Base-by-base conservation (phyloP, 768 basidiomycete species). In the Collybia nuda region DNA sequence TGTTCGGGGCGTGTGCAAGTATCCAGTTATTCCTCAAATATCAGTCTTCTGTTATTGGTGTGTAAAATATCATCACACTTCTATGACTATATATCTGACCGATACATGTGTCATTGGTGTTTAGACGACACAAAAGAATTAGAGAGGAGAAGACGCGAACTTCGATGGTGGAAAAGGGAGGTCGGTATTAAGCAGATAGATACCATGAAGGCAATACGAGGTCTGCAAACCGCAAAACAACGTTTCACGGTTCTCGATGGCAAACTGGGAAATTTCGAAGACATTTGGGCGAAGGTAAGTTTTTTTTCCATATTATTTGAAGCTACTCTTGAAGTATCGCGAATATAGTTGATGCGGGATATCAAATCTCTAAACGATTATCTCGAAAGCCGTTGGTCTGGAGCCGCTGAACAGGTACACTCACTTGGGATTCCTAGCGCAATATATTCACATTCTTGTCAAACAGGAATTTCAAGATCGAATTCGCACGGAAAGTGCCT, bases 231-330 rank as follows among this genome's bases (percentile, higher is more conserved):
- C 21, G 36, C 38, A 19, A 37, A 22, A 22, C 38, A 21, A 8
- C 35, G 37, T 21, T 46, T 46, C 35, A 18, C 11, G 12, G 21
- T 18, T 37, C 29, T 46, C 6, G 29, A 23, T 12, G 19, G 44
- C 5, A 45, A 36, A 24, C 29, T 46, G 14, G 45, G 45, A 15
- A 35, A 46, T 22, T 46, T 46, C 15, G 45, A 46, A 35, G 35
- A 23, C 11, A 46, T 46, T 4, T 46, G 45, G 45, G 29, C 35
- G 22, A 46, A 37, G 32, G 32, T 14, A 11, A 11, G 32, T 32
- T 11, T 32, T 32, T 14, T 3, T 3, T 32, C 11, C 9, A 32
- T 14, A 32, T 4, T 26, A 32, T 6, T 11, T 11, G 14, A 11
- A 32, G 32, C 9, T 11, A 32, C 9, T 32, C 32, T 14, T 5